A percentile compares a stretch with the other conserved stretches of the same genome.
Conservation (phyloP, 306 rosid species). For the Sicyos edulis region DNA sequence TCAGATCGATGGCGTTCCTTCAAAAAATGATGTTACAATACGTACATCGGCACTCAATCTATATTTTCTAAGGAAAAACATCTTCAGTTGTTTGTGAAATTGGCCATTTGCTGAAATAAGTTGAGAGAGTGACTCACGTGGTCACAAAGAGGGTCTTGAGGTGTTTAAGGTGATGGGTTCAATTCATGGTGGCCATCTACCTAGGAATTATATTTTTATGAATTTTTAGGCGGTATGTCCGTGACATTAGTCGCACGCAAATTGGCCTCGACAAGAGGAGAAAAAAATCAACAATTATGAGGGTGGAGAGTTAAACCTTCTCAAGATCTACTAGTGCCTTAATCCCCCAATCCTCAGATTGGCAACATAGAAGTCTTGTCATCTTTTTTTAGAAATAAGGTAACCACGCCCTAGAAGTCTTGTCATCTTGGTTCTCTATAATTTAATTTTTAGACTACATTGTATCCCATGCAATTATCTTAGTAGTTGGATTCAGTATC, state of each 20-base stretch:
- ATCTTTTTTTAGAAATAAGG: neutral
- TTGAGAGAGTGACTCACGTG: too few species aligned
- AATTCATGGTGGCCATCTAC: too few species aligned
- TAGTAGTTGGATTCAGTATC: neutral
- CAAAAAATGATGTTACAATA: neutral
- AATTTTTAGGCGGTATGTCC: too few species aligned
- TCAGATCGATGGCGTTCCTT: neutral
- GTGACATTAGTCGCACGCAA: too few species aligned
- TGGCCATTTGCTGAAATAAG: neutral
- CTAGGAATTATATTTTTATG: too few species aligned
- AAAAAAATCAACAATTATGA: too few species aligned
- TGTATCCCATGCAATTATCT: neutral
- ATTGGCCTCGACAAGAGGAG: too few species aligned
- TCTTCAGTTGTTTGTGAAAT: constrained; percentile 2
- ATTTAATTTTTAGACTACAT: neutral
- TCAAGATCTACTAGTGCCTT: neutral
- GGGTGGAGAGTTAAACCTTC: neutral
- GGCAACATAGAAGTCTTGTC: neutral
- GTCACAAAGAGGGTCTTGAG: too few species aligned
- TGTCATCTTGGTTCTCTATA: neutral
- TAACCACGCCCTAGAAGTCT: too few species aligned
- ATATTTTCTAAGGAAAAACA: neutral
- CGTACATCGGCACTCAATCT: neutral
- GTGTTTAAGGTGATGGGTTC: too few species aligned
- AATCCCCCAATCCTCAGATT: neutral